These are phyloP conservation scores for Mycocentrospora acerina DNA, from an alignment of 2,329 filamentous ascomycete species.

Conservation along the genomic window DNA sequence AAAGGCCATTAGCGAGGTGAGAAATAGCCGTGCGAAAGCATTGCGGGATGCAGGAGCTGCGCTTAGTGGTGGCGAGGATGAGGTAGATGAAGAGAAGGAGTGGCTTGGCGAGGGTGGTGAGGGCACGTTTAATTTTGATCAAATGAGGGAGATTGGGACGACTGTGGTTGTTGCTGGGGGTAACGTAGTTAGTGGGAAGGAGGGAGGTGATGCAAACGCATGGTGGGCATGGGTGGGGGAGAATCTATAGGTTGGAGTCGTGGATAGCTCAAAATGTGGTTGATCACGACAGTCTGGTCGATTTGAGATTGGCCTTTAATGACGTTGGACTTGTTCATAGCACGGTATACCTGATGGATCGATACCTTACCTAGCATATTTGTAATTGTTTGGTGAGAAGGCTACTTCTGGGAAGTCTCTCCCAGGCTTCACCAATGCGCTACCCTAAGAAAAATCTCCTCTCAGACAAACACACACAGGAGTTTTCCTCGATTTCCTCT, in stretches of 20 bases:
- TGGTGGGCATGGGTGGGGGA: constrained; percentile 93
- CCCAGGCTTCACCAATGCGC: too few species aligned
- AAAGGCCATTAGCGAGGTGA: constrained; percentile 75
- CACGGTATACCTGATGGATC: too few species aligned
- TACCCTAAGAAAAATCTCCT: too few species aligned
- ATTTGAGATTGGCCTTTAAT: too few species aligned
- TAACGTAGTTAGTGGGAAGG: constrained; percentile 59
- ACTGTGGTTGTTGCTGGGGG: constrained; percentile 77
- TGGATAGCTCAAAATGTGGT: too few species aligned
- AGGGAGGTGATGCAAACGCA: constrained; percentile 70
- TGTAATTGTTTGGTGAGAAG: too few species aligned
- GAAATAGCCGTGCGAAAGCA: constrained; percentile 73
- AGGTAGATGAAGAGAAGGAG: constrained; percentile 67
- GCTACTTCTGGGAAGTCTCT: too few species aligned
- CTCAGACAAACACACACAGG: too few species aligned
- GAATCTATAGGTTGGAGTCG: constrained; percentile 63
- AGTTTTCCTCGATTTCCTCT: too few species aligned
- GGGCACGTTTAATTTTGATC: constrained; percentile 73
- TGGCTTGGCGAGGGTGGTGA: constrained; percentile 82
- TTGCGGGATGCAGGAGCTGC: constrained; percentile 80
- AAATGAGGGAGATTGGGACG: constrained; percentile 82
- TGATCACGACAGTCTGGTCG: constrained; percentile 1
- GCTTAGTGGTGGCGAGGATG: constrained; percentile 54
- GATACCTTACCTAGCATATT: too few species aligned
- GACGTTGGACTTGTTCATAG: too few species aligned